Conservation (phyloP, 768 basidiomycete species). For the Lepiota venenata region DNA sequence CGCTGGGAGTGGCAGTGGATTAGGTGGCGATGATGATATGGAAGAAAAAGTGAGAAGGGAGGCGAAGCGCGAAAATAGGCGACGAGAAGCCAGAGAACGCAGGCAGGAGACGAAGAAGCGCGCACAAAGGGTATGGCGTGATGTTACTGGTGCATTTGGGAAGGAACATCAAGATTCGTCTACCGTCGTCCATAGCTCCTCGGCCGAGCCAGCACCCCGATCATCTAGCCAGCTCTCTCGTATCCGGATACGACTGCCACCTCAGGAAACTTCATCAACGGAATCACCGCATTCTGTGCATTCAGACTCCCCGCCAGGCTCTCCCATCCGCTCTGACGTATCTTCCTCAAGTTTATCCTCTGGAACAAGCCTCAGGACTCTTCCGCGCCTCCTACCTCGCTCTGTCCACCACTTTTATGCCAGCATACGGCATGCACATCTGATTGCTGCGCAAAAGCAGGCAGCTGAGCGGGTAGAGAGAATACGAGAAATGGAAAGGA, state of each 20-base stretch:
- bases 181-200: constrained; percentile 1
- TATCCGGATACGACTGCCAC: constrained; percentile 7
- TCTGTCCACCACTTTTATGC: constrained; percentile 53
- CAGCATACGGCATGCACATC: constrained; percentile 65
- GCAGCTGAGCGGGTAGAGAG: constrained; percentile 66
- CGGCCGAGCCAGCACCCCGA: constrained; percentile 2
- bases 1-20: constrained; percentile 71
- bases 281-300: neutral
- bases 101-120: constrained; percentile 47
- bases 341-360: constrained; percentile 13
- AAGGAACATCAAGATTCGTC: constrained; percentile 5
- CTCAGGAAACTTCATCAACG: neutral
- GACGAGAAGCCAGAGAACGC: constrained; percentile 42
- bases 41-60: constrained; percentile 57
- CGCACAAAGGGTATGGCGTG: constrained; percentile 55
- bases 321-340: constrained; percentile 7
- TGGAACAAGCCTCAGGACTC: constrained; percentile 21
- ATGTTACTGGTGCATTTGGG: constrained; percentile 51
- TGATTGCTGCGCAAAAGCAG: constrained; percentile 65
- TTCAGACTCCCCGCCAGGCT: constrained; percentile 1
- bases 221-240: neutral
- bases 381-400: constrained; percentile 35
- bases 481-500: constrained; percentile 57
- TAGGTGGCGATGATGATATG: constrained; percentile 49
- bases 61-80: constrained; percentile 51